Conservation (phyloP, 306 rosid genomes). For the Pueraria montana region DNA sequence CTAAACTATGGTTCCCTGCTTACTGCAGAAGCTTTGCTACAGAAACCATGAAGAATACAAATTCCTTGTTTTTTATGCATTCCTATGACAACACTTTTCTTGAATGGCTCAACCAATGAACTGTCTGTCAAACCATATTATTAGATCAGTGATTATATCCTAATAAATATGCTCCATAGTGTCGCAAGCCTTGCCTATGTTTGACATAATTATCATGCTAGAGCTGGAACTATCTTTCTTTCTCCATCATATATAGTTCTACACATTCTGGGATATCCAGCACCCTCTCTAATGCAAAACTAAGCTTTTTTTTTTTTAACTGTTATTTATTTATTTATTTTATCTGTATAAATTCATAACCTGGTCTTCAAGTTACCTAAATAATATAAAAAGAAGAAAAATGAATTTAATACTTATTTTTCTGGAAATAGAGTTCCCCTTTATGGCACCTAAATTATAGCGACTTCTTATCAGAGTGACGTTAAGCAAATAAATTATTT, state of each 20-base stretch:
- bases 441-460: background rate
- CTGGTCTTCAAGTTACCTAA: background rate
- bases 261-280: background rate
- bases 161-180: background rate
- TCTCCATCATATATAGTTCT: background rate
- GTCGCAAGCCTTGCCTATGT: background rate
- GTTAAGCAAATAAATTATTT: background rate
- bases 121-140: background rate
- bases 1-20: constrained; percentile 16
- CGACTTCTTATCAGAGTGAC: background rate
- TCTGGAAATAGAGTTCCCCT: background rate
- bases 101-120: background rate
- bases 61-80: background rate
- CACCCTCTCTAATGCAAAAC: background rate
- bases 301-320: too few relatives aligned
- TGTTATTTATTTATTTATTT: background rate
- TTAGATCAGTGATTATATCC: background rate
- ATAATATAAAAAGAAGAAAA: background rate
- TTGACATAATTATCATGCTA: background rate
- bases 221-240: background rate
- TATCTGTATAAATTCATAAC: background rate
- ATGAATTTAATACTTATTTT: background rate
- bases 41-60: background rate
- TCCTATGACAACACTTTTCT: background rate
- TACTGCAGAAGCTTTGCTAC: background rate